A percentile compares a stretch with the other conserved stretches of the same genome.
These are phyloP conservation scores for Carex parvula DNA, from an alignment of 176 grass and related monocot species.

Conservation along the genomic window DNA sequence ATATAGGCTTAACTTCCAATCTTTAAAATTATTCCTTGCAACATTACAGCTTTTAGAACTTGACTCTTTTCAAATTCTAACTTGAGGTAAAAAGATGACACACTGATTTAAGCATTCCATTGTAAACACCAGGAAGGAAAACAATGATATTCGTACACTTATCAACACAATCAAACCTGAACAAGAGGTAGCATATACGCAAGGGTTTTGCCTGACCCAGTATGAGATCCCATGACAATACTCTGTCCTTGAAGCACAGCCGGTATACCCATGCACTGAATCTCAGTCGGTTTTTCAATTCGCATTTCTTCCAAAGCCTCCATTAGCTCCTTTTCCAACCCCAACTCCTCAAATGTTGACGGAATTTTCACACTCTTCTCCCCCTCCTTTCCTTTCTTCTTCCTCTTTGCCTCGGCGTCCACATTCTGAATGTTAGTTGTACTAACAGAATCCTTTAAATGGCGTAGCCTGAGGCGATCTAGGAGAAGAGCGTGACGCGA, in stretches of 20 bases:
- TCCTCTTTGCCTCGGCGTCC: constrained; percentile 18
- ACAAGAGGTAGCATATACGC: constrained; percentile 89
- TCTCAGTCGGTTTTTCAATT: constrained; percentile 81
- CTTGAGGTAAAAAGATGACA: background rate
- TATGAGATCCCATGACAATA: constrained; percentile 85
- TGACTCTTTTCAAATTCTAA: background rate
- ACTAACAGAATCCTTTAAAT: constrained; percentile 56
- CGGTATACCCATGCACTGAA: constrained; percentile 73
- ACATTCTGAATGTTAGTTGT: background rate
- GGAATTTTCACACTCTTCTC: constrained; percentile 28
- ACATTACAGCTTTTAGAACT: background rate
- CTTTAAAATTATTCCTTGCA: background rate
- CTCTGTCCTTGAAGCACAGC: constrained; percentile 64
- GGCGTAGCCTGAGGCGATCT: constrained; percentile 72
- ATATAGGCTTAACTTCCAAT: background rate
- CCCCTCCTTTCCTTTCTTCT: constrained; percentile 33
- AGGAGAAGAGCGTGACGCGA: constrained; percentile 72
- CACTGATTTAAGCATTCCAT: background rate
- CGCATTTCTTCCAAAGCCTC: constrained; percentile 59
- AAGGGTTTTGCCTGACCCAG: constrained; percentile 93
- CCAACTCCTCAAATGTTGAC: constrained; percentile 66
- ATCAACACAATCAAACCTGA: constrained; percentile 41
- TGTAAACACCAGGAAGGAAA: background rate
- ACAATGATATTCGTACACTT: background rate
- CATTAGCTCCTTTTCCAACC: constrained; percentile 56